These are phyloP conservation scores for Fusarium tjaetaba DNA, from an alignment of 2,329 filamentous ascomycete species.

Conservation along the genomic window DNA sequence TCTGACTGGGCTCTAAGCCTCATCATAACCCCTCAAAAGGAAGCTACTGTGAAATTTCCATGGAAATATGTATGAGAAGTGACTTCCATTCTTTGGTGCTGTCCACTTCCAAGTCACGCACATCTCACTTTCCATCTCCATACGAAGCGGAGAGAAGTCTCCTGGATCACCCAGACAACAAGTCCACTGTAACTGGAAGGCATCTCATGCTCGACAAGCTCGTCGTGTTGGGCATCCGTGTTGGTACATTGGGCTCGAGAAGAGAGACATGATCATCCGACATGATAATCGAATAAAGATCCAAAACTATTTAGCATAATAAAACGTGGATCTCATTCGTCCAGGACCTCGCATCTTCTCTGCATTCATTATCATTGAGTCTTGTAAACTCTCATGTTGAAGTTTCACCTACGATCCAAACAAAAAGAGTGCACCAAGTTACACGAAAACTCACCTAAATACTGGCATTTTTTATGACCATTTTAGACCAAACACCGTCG, in stretches of 20 bases:
- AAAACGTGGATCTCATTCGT: no score
- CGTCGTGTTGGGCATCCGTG: not conserved
- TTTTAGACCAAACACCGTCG: accelerated
- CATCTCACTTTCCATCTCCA: not conserved
- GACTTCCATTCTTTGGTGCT: not conserved
- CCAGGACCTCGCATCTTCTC: no score
- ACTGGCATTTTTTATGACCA: no score
- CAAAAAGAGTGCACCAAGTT: not conserved
- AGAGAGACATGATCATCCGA: not conserved
- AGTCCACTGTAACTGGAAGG: not conserved
- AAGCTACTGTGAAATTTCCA: accelerated
- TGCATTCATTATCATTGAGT: no score
- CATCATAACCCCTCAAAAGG: accelerated
- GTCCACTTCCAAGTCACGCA: accelerated
- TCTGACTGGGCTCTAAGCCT: accelerated
- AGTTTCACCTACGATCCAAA: not conserved
- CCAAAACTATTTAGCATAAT: not conserved
- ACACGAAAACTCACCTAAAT: not conserved
- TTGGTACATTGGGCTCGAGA: not conserved
- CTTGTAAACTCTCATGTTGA: no score
- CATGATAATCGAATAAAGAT: accelerated
- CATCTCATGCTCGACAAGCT: not conserved
- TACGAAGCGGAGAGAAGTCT: not conserved
- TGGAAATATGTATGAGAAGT: not conserved
- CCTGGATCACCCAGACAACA: accelerated